Evolutionary conservation across 2,329 filamentous ascomycete species (phyloP), one percentile per base, ranked within the genome.

Genomic region (Pyrenochaeta sp.): DNA sequence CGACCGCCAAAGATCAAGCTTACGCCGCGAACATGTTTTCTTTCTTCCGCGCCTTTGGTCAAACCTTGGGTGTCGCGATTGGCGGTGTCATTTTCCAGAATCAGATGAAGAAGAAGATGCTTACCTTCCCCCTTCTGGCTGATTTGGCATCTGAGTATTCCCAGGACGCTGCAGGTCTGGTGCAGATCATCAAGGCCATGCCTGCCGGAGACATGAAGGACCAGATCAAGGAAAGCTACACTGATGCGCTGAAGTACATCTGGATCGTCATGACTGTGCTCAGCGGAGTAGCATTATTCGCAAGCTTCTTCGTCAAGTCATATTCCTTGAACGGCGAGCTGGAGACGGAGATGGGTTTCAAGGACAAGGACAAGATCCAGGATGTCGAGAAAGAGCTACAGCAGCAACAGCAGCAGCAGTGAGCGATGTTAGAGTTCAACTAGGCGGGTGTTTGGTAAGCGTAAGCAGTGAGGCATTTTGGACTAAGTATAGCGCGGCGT

Each of bases 41-140:
- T 39, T 89, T 90, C 73, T 78, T 85, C 56, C 80, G 84, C 10
- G 78, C 81, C 1, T 78, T 88, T 17, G 86, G 86, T 0, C 84
- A 88, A 61, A 77, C 81, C 0, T 69, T 88, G 7, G 86, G 86
- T 17, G 82, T 89, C 3, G 84, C 86, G 2, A 75, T 88, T 37
- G 82, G 83, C 2, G 85, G 86, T 3, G 83, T 86, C 21, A 78
- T 87, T 39, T 89, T 89, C 71, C 85, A 89, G 67, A 89, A 88
- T 53, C 76, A 77, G 43, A 81, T 86, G 69, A 73, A 72, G 40
- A 69, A 68, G 30, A 78, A 81, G 48, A 66, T 87, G 30, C 53
- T 73, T 10, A 72, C 65, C 2, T 77, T 77, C 31, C 72, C 79
- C 0, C 66, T 71, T 15, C 75, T 84, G 36, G 78, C 77, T 1